Conservation (phyloP, 176 grass and related monocot species). For the Hordeum vulgare region DNA sequence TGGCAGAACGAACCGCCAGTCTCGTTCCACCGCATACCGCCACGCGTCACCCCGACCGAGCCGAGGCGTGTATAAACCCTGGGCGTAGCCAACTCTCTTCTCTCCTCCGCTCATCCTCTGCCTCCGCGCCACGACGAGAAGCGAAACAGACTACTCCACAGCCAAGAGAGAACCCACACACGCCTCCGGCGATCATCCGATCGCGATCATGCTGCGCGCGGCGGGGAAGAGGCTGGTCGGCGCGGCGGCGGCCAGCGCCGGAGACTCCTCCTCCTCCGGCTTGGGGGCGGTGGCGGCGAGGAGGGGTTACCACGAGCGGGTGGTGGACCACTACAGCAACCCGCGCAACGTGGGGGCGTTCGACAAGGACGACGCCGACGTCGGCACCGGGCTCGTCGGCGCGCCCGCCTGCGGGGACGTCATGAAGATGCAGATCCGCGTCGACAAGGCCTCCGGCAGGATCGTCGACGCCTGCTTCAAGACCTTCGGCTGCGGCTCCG, state of each 20-base stretch:
- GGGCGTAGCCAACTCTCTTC: background rate
- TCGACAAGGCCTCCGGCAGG: conserved; percentile 57
- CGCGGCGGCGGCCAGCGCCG: background rate
- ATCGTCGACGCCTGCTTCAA: conserved; percentile 94
- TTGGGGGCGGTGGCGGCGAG: background rate
- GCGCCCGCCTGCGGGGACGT: conserved; percentile 93
- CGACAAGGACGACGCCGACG: conserved; percentile 69
- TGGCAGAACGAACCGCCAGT: background rate
- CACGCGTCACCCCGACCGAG: background rate
- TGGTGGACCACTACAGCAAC: conserved; percentile 91
- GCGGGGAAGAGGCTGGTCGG: conserved; percentile 15
- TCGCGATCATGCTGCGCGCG: conserved; percentile 26
- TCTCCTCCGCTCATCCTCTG: background rate
- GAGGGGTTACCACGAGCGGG: conserved; percentile 81
- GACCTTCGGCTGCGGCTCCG: conserved; percentile 90
- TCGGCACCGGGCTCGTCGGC: conserved; percentile 83
- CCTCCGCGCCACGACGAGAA: background rate
- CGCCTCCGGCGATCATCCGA: background rate
- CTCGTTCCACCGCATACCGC: background rate
- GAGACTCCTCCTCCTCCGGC: background rate
- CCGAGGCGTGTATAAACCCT: no score
- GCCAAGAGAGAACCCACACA: background rate
- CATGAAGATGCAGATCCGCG: conserved; percentile 95
- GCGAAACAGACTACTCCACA: background rate
- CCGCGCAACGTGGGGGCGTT: conserved; percentile 88